phyloP scores from a whole-genome alignment of 2,329 filamentous ascomycete species.

The Diaporthe sp. region DNA sequence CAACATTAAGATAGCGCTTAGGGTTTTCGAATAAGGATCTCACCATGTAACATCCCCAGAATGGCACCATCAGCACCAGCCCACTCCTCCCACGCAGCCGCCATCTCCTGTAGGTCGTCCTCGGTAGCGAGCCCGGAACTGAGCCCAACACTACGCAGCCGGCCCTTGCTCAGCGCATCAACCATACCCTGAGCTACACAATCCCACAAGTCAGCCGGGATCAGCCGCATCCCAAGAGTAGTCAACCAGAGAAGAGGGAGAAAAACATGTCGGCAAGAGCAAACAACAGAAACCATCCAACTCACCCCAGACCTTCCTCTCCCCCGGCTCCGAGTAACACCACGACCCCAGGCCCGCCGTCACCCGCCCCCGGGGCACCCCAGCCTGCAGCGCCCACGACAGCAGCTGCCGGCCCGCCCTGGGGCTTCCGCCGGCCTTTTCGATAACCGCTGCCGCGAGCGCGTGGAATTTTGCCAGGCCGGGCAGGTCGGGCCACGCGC shows the following conservation, averaged over 20 bases:
- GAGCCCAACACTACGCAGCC: conserved; percentile 41
- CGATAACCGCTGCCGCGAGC: conserved; percentile 39
- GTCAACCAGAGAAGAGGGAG: not conserved
- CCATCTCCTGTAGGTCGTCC: conserved; percentile 45
- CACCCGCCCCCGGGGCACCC: conserved; percentile 38
- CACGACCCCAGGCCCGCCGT: conserved; percentile 41
- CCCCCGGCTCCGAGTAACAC: conserved; percentile 41
- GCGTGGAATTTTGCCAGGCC: conserved; percentile 46
- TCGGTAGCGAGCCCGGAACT: conserved; percentile 40
- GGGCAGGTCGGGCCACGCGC: conserved; percentile 47
- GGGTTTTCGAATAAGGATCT: conserved; percentile 45
- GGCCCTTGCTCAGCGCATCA: conserved; percentile 41
- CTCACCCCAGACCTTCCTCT: conserved; percentile 43
- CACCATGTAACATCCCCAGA: conserved; percentile 44
- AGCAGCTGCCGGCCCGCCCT: conserved; percentile 45
- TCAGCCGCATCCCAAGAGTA: not conserved
- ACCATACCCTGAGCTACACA: conserved; percentile 42
- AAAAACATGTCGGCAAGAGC: not conserved
- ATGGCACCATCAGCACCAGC: conserved; percentile 43
- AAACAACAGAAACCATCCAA: not conserved
- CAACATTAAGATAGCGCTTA: not conserved
- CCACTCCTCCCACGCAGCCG: conserved; percentile 45
- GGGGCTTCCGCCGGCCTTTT: conserved; percentile 42
- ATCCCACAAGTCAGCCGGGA: not conserved
- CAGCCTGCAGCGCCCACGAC: conserved; percentile 47